Base-by-base conservation (phyloP, 1,284 basidiomycete species). In the Trichosporon ovoides region DNA sequence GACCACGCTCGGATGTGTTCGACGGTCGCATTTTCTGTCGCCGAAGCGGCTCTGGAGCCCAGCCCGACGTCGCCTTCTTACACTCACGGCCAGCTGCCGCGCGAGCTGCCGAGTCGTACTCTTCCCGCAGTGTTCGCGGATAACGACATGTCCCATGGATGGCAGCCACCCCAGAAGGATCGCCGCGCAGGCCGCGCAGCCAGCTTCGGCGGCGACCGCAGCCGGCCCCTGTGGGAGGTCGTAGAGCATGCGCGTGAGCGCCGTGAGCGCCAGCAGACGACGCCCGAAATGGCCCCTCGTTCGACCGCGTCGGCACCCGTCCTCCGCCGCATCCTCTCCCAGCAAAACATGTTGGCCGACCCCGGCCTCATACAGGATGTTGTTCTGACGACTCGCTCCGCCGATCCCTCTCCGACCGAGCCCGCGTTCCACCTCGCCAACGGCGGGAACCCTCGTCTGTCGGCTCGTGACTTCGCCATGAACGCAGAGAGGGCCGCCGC, bases 41-140 rank as follows among this genome's bases (percentile, higher is more conserved):
- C 74, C 3, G 74, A 76, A 57, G 70, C 74, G 11, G 72, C 72
- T 3, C 66, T 76, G 18, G 63, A 71, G 56, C 61, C 71, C 9
- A 68, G 68, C 52, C 72, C 74, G 52, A 70, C 68, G 62, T 74
- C 72, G 28, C 74, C 74, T 11, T 66, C 67, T 13, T 63, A 68
- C 59, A 54, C 50, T 56, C 57, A 51, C 24, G 22, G 43, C 43
- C 43, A 22, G 7, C 22, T 16, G 43, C 43, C 28, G 13, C 43
- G 22, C 22, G 16, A 9, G 24, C 24, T 11, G 3, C 43, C 22
- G 7, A 22, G 43, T 13, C 14, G 11, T 11, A 22, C 43, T 31
- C 43, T 24, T 9, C 43, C 22, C 28, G 43, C 24, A 13, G 43
- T 31, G 22, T 24, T 48, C 28, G 43, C n/a, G 22, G 24, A 48